A percentile compares a stretch with the other conserved stretches of the same genome.
phyloP scores from a whole-genome alignment of 805 yeast genomes.

The Candida germanica region DNA sequence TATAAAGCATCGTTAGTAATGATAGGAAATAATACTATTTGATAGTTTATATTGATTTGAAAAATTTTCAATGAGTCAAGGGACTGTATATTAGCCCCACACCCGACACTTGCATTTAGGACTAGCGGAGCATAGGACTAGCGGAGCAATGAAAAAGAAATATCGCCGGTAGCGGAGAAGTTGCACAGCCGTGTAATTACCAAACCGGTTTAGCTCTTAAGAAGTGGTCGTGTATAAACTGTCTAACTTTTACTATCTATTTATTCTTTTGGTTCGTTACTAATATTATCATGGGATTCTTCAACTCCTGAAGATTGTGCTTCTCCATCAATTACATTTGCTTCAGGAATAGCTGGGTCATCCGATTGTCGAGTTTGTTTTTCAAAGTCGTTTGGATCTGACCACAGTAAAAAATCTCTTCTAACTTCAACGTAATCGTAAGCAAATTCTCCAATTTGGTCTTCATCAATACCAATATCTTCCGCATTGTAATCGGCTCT shows the following conservation, averaged over 20 bases:
- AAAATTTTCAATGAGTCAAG: slow-evolving; percentile 20
- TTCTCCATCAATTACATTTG: background rate
- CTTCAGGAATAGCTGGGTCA: background rate
- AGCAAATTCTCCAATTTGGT: slow-evolving; percentile 98
- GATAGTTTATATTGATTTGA: slow-evolving; percentile 7
- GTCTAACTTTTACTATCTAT: slow-evolving; percentile 4
- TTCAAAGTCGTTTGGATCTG: slow-evolving; percentile 24
- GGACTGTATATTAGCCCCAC: slow-evolving; percentile 3
- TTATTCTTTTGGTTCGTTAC: slow-evolving; percentile 5
- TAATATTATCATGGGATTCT: background rate
- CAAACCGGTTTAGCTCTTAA: background rate
- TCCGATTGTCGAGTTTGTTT: background rate
- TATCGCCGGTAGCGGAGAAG: background rate
- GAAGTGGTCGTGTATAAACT: no score
- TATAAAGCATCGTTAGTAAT: background rate
- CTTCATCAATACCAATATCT: slow-evolving; percentile 89
- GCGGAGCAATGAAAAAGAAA: background rate
- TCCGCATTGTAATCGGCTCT: slow-evolving; percentile 85
- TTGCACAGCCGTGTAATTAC: background rate
- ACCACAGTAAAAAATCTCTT: slow-evolving; percentile 74
- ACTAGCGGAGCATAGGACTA: slow-evolving; percentile 8
- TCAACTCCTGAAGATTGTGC: background rate
- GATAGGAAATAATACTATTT: no score
- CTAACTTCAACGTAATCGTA: slow-evolving; percentile 96
- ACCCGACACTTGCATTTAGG: background rate